Base-by-base conservation (phyloP, 495 filamentous ascomycete genomes). In the Choiromyces venosus region DNA sequence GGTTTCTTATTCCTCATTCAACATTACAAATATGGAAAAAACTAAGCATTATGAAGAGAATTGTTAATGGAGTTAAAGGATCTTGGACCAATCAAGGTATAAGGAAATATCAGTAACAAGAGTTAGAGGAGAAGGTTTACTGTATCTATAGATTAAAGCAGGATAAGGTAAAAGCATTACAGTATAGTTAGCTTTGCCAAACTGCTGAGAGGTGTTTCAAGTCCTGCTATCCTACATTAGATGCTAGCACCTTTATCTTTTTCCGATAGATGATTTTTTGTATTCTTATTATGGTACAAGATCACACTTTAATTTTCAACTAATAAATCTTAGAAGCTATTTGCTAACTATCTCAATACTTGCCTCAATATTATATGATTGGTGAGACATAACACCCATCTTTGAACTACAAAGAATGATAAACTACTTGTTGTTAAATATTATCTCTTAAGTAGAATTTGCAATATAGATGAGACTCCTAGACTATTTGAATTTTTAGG, bases 91-190 rank as follows among this genome's bases (percentile, higher is more conserved):
- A 38, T 38, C 37, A 19, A 0, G 66, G 37, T n/a, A 29, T 38
- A 40, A 8, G 37, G 29, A 38, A 38, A 38, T 65, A 35, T 35
- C 56, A 7, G 29, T 71, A 46, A 46, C 70, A 25, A 40, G 37
- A 71, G 9, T n/a, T 71, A 33, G 70, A 71, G 7, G 52, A 65
- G 37, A 40, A 4, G 18, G 10, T 71, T n/a, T 71, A 71, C 21
- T 42, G 21, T 3, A 4, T 19, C 6, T 65, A 66, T 38, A n/a
- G 66, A 40, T 40, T 25, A 71, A 39, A 65, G 42, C 64, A 36
- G 65, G 52, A 71, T 38, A 6, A 37, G 14, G n/a, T 37, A 1
- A 65, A 65, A 29, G 33, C 70, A 2, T 18, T 71, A 4, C 38
- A 36, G 66, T 44, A 46, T 19, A 36, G 70, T 33, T 39, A 33